phyloP scores from a whole-genome alignment of 2,329 filamentous ascomycete species.

The Colletotrichum scovillei region DNA sequence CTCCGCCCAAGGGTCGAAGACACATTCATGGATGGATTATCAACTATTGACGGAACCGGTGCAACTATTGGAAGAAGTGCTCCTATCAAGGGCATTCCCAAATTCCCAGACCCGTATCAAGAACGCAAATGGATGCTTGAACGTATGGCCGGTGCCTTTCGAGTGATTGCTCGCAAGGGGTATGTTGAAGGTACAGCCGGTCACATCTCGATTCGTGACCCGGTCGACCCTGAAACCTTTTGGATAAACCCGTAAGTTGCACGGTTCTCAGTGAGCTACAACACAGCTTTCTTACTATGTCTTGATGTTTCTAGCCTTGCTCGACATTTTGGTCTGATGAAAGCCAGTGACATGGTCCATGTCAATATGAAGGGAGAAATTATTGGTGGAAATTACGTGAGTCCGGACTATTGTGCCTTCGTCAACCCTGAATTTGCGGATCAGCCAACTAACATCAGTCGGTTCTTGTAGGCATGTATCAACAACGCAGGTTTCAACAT shows the following conservation, averaged over 20 bases:
- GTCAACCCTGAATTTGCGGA: too few relatives aligned
- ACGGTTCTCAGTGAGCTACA: background rate
- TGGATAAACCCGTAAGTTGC: background rate
- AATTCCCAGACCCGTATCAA: background rate
- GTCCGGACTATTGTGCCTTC: background rate
- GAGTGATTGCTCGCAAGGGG: background rate
- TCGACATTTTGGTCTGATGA: background rate
- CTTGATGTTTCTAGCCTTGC: background rate
- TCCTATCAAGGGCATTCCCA: background rate
- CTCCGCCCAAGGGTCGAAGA: background rate
- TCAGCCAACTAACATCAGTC: background rate
- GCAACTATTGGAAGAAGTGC: background rate
- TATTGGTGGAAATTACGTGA: background rate
- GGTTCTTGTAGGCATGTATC: background rate
- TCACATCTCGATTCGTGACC: background rate
- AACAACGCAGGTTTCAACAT: conserved; percentile 55
- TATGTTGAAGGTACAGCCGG: background rate
- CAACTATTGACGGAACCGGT: background rate
- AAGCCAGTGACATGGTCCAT: background rate
- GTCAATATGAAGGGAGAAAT: background rate
- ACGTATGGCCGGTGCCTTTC: background rate
- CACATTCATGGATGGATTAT: background rate
- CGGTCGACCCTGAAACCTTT: background rate
- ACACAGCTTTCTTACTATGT: background rate
- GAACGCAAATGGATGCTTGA: background rate